Evolutionary conservation across 768 basidiomycete genomes (phyloP).

Genomic region (Lactarius sanguifluus): DNA sequence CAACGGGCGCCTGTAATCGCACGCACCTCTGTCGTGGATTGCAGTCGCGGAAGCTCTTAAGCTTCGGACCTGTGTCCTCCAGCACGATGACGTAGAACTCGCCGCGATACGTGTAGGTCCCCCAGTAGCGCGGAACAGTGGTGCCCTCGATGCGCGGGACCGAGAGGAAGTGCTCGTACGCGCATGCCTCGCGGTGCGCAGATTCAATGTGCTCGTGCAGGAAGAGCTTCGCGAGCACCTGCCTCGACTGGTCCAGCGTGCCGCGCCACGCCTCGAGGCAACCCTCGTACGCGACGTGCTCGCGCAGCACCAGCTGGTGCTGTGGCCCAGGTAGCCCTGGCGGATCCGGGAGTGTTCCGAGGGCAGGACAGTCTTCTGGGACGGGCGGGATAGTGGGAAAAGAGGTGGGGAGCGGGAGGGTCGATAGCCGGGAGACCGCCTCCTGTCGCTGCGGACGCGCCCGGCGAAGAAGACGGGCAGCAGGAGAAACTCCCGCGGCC

Average conservation of each 20-base stretch:
- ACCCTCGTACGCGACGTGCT: slow-evolving; percentile 15
- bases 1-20: background rate
- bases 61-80: slow-evolving; percentile 18
- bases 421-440: background rate
- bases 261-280: slow-evolving; percentile 25
- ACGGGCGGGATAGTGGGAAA: slow-evolving; percentile 3
- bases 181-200: slow-evolving; percentile 16
- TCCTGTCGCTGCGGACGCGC: background rate
- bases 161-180: slow-evolving; percentile 14
- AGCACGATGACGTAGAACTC: slow-evolving; percentile 22
- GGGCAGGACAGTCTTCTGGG: slow-evolving; percentile 6
- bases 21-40: slow-evolving; percentile 14
- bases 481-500: background rate
- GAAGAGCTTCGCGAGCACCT: slow-evolving; percentile 22
- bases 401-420: slow-evolving; percentile 2
- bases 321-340: slow-evolving; percentile 11
- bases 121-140: slow-evolving; percentile 20
- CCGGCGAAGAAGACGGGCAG: slow-evolving; percentile 12
- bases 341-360: slow-evolving; percentile 15
- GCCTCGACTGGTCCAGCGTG: slow-evolving; percentile 12
- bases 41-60: slow-evolving; percentile 17
- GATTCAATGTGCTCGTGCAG: slow-evolving; percentile 20
- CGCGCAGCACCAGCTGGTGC: slow-evolving; percentile 12
- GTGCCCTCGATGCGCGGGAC: slow-evolving; percentile 10
- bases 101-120: slow-evolving; percentile 20